A percentile compares a stretch with the other conserved stretches of the same genome.
These are phyloP conservation scores for Eustoma russellianum DNA, from an alignment of 257 asterid species.

Conservation along the genomic window DNA sequence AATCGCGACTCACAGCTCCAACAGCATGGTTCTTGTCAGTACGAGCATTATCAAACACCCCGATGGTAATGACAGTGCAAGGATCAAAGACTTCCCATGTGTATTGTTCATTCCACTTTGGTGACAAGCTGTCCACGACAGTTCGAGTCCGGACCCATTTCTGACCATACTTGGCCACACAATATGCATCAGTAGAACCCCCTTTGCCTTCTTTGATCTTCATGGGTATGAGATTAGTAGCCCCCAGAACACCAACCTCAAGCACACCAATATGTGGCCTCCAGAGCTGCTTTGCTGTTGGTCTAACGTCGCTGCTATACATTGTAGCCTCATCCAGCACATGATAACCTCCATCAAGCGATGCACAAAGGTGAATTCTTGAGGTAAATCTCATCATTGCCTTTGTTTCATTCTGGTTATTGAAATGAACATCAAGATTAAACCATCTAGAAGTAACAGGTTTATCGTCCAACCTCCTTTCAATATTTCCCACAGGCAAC, in stretches of 20 bases:
- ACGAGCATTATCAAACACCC: slow-evolving; percentile 66
- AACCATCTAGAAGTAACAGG: slow-evolving; percentile 60
- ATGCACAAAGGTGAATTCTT: slow-evolving; percentile 60
- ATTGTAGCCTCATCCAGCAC: slow-evolving; percentile 81
- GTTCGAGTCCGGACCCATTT: slow-evolving; percentile 85
- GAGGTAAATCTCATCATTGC: slow-evolving; percentile 56
- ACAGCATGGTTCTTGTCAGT: slow-evolving; percentile 40
- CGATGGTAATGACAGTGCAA: slow-evolving; percentile 77
- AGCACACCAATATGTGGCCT: slow-evolving; percentile 84
- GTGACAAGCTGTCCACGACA: slow-evolving; percentile 66
- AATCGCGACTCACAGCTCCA: slow-evolving; percentile 31
- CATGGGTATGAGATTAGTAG: slow-evolving; percentile 58
- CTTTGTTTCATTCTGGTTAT: slow-evolving; percentile 37
- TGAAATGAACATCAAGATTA: slow-evolving; percentile 48
- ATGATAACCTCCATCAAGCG: slow-evolving; percentile 85
- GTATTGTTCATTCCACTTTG: slow-evolving; percentile 88
- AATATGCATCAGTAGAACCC: slow-evolving; percentile 62
- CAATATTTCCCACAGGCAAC: slow-evolving; percentile 40
- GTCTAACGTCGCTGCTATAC: slow-evolving; percentile 79
- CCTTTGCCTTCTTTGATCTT: slow-evolving; percentile 84
- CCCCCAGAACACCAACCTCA: slow-evolving; percentile 79
- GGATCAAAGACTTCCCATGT: slow-evolving; percentile 95
- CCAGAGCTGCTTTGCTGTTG: slow-evolving; percentile 88
- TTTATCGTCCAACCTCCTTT: slow-evolving; percentile 61
- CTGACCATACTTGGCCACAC: slow-evolving; percentile 78